Conservation (phyloP, 1,139 yeast species). For the Pichia sp. region DNA sequence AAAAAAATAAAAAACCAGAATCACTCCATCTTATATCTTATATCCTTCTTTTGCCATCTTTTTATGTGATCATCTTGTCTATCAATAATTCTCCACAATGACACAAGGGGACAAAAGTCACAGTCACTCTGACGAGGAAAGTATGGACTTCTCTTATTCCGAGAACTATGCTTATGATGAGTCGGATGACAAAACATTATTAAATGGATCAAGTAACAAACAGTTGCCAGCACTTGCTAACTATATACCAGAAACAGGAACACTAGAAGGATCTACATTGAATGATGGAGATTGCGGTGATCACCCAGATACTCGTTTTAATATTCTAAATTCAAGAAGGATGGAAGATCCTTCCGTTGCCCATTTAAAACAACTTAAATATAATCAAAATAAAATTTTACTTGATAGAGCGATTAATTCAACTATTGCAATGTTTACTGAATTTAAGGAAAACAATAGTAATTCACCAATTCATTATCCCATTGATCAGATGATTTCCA, state of each 20-base stretch:
- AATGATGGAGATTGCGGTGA: constrained; percentile 18
- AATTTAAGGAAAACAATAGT: constrained; percentile 50
- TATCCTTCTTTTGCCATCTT: no score
- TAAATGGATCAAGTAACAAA: constrained; percentile 6
- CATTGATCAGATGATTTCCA: constrained; percentile 31
- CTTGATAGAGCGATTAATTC: constrained; percentile 58
- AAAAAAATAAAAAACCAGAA: no score
- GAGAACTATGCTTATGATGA: constrained; percentile 10
- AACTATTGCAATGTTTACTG: constrained; percentile 47
- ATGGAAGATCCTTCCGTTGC: constrained; percentile 23
- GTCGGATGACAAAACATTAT: constrained; percentile 12
- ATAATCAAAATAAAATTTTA: constrained; percentile 58
- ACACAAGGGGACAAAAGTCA: no score
- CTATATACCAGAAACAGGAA: constrained; percentile 17
- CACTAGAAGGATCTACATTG: constrained; percentile 26
- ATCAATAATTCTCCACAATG: no score
- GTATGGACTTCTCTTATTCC: constrained; percentile 9
- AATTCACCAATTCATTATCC: constrained; percentile 66
- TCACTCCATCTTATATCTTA: no score
- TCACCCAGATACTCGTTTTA: background rate
- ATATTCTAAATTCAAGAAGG: background rate
- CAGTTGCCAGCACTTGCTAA: constrained; percentile 15
- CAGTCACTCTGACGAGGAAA: background rate
- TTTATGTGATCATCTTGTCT: no score
- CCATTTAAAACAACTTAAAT: constrained; percentile 60